These are phyloP conservation scores for Salvia hispanica DNA, from an alignment of 257 asterid species.

Conservation along the genomic window DNA sequence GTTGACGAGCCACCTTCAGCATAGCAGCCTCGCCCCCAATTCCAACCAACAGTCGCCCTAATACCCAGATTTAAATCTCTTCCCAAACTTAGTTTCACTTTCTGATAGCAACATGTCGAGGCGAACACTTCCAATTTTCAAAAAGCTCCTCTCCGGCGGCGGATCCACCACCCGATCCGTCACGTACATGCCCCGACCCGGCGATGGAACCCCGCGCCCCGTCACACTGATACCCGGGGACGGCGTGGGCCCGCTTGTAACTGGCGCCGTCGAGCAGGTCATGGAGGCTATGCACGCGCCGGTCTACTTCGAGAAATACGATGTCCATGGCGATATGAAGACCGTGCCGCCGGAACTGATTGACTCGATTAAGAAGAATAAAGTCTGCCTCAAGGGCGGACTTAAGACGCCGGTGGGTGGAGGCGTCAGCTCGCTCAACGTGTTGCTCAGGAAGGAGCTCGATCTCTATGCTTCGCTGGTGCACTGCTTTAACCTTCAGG, in stretches of 20 bases:
- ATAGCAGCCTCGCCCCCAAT: slow-evolving; percentile 12
- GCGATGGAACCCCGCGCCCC: slow-evolving; percentile 81
- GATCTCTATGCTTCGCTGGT: slow-evolving; percentile 94
- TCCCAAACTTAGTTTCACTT: not conserved
- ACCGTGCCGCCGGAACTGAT: slow-evolving; percentile 64
- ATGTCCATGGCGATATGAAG: slow-evolving; percentile 83
- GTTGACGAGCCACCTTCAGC: slow-evolving; percentile 23
- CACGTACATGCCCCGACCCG: slow-evolving; percentile 97
- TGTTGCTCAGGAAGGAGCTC: slow-evolving; percentile 82
- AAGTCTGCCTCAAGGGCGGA: slow-evolving; percentile 92
- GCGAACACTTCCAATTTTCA: slow-evolving; percentile 53
- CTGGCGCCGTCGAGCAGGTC: slow-evolving; percentile 94
- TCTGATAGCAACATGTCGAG: slow-evolving; percentile 36
- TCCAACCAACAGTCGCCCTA: slow-evolving; percentile 26
- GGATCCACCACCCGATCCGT: slow-evolving; percentile 65
- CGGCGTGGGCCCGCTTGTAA: slow-evolving; percentile 93
- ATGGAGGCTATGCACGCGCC: slow-evolving; percentile 99
- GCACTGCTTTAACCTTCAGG: slow-evolving; percentile 82
- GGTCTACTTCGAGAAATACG: slow-evolving; percentile 78
- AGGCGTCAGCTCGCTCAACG: slow-evolving; percentile 89
- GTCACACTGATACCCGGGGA: slow-evolving; percentile 93
- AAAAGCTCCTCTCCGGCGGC: slow-evolving; percentile 34
- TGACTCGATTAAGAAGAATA: slow-evolving; percentile 82
- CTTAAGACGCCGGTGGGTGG: slow-evolving; percentile 93
- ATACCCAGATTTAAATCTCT: not conserved